These are phyloP conservation scores for Podospora pseudopauciseta DNA, from an alignment of 495 filamentous ascomycete species.

Conservation along the genomic window DNA sequence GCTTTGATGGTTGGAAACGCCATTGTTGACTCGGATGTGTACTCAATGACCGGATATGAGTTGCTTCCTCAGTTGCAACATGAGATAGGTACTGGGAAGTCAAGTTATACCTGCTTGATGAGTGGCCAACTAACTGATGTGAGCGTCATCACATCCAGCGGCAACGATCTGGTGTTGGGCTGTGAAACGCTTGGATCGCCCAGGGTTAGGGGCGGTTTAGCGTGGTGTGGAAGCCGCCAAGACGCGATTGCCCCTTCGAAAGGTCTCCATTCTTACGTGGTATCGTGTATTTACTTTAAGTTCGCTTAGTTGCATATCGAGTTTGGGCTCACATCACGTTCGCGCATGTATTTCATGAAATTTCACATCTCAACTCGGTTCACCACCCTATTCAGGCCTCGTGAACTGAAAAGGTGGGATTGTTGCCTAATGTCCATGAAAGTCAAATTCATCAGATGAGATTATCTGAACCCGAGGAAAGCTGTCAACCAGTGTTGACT, in stretches of 20 bases:
- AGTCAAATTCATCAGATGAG: background rate
- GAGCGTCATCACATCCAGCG: background rate
- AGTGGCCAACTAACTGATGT: background rate
- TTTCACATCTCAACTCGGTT: background rate
- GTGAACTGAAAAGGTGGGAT: background rate
- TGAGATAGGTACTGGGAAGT: background rate
- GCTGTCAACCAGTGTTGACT: background rate
- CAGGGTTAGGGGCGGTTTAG: background rate
- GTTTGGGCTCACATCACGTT: background rate
- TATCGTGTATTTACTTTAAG: background rate
- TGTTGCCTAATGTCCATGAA: background rate
- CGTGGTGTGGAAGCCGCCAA: background rate
- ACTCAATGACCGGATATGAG: background rate
- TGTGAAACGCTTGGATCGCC: background rate
- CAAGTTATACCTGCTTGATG: slow-evolving; percentile 1
- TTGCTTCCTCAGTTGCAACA: background rate
- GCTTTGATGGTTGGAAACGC: slow-evolving; percentile 65
- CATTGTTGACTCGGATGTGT: slow-evolving; percentile 40
- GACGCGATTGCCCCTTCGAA: background rate
- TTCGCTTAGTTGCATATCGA: background rate
- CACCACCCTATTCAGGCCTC: background rate
- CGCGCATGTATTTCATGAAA: background rate
- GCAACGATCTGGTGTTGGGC: background rate
- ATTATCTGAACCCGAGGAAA: background rate
- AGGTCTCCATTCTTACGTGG: background rate